Conservation (phyloP, 108 stramenopile genomes). For the Epipyxis sp. region DNA sequence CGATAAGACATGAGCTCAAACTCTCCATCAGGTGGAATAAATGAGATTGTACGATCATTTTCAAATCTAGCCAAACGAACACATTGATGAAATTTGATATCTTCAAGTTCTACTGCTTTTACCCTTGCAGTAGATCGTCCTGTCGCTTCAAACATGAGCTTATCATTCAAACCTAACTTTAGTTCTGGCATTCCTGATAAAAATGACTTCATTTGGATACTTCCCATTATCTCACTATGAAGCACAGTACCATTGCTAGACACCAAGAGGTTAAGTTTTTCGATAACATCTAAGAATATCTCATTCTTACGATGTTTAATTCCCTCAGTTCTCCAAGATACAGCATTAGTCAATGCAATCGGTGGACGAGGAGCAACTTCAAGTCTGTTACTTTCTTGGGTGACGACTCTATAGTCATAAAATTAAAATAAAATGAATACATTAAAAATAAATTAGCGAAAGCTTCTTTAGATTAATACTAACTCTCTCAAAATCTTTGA, state of each 20-base stretch:
- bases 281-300: slow-evolving; percentile 98
- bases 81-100: slow-evolving; percentile 99
- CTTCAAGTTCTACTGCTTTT: slow-evolving; percentile 96
- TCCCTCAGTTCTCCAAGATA: slow-evolving; percentile 95
- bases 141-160: slow-evolving; percentile 91
- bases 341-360: slow-evolving; percentile 93
- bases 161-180: slow-evolving; percentile 98
- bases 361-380: slow-evolving; percentile 78
- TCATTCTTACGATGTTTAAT: slow-evolving; percentile 99
- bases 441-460: background rate
- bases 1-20: slow-evolving; percentile 99
- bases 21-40: slow-evolving; percentile 99
- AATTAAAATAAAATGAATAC: background rate
- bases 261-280: slow-evolving; percentile 95
- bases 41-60: slow-evolving; percentile 97
- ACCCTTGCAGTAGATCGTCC: slow-evolving; percentile 64
- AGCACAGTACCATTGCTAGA: slow-evolving; percentile 92
- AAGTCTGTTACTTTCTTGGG: slow-evolving; percentile 77
- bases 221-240: slow-evolving; percentile 71
- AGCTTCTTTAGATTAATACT: background rate
- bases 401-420: slow-evolving; percentile 19
- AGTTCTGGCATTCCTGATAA: slow-evolving; percentile 97
- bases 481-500: slow-evolving; percentile 51
- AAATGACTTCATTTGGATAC: slow-evolving; percentile 89
- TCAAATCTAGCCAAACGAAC: slow-evolving; percentile 96